Evolutionary conservation across 2,329 filamentous ascomycete genomes (phyloP), one percentile per base, ranked within the genome.

Genomic region (Xylaria hypoxylon): DNA sequence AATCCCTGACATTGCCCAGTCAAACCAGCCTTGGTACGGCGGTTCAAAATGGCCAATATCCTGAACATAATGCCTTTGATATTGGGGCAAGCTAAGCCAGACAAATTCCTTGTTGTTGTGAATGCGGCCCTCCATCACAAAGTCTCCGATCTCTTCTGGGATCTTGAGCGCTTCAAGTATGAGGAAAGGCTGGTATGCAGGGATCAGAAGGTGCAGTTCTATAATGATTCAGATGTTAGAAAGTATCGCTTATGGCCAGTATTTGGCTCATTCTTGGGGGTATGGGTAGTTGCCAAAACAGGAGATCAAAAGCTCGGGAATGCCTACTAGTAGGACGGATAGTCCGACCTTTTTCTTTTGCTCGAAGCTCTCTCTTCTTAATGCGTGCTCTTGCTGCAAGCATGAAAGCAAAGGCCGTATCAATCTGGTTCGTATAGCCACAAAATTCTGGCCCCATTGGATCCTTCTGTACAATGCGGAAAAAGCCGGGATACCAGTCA

Each of bases 401-500:
- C 79, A 81, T 81, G 59, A 80, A 81, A 58, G 80, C 73, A 53
- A 80, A 80, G 19, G 77, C 74, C 0, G 79, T 79, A 63, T 81
- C 79, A 26, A 81, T 76, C 59, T 81, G 78, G 45, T 80, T 80
- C 35, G 79, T 79, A 65, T 80, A 79, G 26, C 79, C 79, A 63
- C 79, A 79, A 47, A 81, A 81, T 1, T 75, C 71, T 6, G 77
- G 74, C 3, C 75, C 75, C 0, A 80, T 67, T 2, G 77, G 78
- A 10, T 74, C 73, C 3, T 76, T 72, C 11, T 79, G 75, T 15
- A 81, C 66, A 0, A 80, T 72, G 6, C 79, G 76, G 55, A 79
- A 79, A 62, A 81, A 81, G 4, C 76, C 76, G 13, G 79, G 77
- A 47, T 81, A 79, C 80, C 80, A 81, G 53, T 80, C 78, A 45